Percentiles rank a stretch among this genome's conserved stretches.
phyloP scores from a whole-genome alignment of 305 asterid genomes.

The Fraxinus baroniana region DNA sequence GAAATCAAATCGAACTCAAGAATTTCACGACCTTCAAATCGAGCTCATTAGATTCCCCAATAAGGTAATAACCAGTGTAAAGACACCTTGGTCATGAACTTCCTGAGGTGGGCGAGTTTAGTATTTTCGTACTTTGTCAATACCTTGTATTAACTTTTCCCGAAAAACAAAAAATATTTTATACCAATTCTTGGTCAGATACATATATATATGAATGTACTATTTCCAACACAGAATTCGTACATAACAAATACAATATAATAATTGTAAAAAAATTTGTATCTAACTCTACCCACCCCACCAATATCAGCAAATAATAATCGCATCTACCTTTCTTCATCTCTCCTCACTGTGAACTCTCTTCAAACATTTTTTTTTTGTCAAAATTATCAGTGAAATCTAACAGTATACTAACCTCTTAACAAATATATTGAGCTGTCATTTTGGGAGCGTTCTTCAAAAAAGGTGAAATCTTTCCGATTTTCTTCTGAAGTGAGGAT shows the following conservation, averaged over 20 bases:
- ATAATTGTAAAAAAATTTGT: not conserved
- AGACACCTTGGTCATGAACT: not conserved
- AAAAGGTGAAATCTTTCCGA: slow-evolving; percentile 31
- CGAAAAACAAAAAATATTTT: not conserved
- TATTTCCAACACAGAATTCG: slow-evolving; percentile 17
- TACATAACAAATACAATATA: not conserved
- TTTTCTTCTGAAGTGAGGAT: slow-evolving; percentile 30
- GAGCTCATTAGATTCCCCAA: not conserved
- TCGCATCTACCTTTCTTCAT: slow-evolving; percentile 6
- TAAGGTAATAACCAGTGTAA: not conserved
- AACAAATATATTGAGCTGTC: slow-evolving; percentile 23
- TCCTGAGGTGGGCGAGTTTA: too few species aligned
- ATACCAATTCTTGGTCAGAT: slow-evolving; percentile 15
- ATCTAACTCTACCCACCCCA: slow-evolving; percentile 45
- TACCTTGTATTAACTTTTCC: not conserved
- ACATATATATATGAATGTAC: not conserved
- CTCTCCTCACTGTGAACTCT: slow-evolving; percentile 5
- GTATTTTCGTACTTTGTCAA: too few species aligned
- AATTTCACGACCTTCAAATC: not conserved
- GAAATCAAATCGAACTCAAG: not conserved
- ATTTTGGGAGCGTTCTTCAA: slow-evolving; percentile 16
- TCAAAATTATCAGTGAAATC: slow-evolving; percentile 22
- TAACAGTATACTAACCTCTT: slow-evolving; percentile 18
- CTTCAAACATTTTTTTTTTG: slow-evolving; percentile 3
- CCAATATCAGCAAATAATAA: slow-evolving; percentile 24